Evolutionary conservation across 306 rosid species (phyloP).

Genomic region (Vigna angularis): DNA sequence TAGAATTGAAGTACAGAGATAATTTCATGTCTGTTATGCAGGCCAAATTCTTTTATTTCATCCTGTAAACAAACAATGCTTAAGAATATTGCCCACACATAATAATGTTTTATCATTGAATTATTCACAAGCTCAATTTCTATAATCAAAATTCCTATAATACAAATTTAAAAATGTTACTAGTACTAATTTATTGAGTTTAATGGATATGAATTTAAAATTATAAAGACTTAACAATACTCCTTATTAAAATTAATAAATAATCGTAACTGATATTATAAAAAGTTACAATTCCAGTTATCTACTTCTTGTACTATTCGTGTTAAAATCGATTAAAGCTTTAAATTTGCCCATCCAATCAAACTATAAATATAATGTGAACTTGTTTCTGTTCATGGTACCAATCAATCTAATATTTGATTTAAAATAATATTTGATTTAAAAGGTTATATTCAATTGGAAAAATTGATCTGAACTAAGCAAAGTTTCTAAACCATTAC

Average conservation of each 20-base stretch:
- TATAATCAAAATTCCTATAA: no score
- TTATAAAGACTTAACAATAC: background rate
- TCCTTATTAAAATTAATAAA: background rate
- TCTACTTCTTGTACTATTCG: background rate
- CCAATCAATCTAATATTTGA: background rate
- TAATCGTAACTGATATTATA: background rate
- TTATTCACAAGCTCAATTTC: no score
- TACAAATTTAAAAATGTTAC: no score
- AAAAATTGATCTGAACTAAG: background rate
- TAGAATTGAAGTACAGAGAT: no score
- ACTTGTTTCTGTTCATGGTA: background rate
- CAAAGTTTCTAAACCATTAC: background rate
- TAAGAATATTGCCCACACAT: no score
- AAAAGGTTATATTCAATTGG: no score
- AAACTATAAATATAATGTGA: background rate
- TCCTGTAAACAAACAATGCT: no score
- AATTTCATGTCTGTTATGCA: no score
- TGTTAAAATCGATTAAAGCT: background rate
- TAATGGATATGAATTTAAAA: no score
- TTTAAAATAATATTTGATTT: background rate
- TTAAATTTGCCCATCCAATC: background rate
- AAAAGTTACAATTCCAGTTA: background rate
- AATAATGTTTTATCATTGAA: no score
- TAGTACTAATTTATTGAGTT: no score
- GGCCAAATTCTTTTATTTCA: no score